phyloP scores from a whole-genome alignment of 345 rosid genomes.

The Arabis hirsuta region DNA sequence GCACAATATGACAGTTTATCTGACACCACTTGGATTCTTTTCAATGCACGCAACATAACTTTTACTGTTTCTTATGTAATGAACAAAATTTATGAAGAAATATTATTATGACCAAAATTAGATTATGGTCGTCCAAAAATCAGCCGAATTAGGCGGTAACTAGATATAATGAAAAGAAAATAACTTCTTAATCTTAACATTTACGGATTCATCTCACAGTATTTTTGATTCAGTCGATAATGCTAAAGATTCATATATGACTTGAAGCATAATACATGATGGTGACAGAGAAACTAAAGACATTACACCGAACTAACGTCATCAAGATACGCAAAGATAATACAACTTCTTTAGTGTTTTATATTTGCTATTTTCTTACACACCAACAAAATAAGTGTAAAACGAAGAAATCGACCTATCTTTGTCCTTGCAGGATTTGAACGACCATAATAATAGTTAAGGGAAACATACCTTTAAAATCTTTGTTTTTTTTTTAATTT shows the following conservation, averaged over 20 bases:
- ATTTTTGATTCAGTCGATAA: not conserved
- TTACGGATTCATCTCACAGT: constrained; percentile 8
- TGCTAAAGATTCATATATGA: constrained; percentile 4
- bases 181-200: not conserved
- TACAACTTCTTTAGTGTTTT: constrained; percentile 5
- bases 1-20: constrained; percentile 39
- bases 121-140: constrained; percentile 7
- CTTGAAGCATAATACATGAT: constrained; percentile 40
- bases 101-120: constrained; percentile 6
- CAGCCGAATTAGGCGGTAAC: not conserved
- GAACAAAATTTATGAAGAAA: constrained; percentile 11
- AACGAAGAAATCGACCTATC: constrained; percentile 6
- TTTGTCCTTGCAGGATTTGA: not conserved
- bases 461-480: constrained; percentile 28
- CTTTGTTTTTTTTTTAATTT: constrained; percentile 19
- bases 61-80: constrained; percentile 16
- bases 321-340: constrained; percentile 35
- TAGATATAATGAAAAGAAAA: not conserved
- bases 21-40: constrained; percentile 39
- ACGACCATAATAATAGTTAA: no score
- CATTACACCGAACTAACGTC: constrained; percentile 39
- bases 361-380: constrained; percentile 6
- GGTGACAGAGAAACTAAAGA: constrained; percentile 37
- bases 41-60: constrained; percentile 34
- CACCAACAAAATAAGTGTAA: constrained; percentile 28